Base-by-base conservation (phyloP, 1,284 basidiomycete genomes). In the Veloporphyrellus conicus region DNA sequence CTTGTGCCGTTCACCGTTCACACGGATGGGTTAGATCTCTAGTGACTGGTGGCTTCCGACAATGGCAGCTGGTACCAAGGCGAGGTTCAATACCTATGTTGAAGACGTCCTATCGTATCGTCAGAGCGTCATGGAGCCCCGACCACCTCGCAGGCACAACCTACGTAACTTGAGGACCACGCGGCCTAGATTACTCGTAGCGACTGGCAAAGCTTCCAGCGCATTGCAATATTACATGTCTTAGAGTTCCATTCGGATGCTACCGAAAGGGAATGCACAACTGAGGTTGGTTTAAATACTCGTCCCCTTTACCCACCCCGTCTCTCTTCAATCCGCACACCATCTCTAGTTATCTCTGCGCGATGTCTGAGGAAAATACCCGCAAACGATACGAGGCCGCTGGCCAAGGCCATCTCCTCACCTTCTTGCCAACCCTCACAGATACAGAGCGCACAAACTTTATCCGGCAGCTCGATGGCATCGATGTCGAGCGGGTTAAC, bases 401-500 rank as follows among this genome's bases (percentile, higher is more conserved):
- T 32, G 86, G 82, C 48, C 95, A 99, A 74, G 82, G 69, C 48
- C 94, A 99, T 65, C 80, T 98, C 62, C 81, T 98, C 67, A 74
- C 82, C 31, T 96, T 94, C 76, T 97, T 85, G 85, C 74, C 84
- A 53, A 71, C 76, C 44, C 84, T 98, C 52, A 71, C 81, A 38
- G 69, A 80, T 7, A 48, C 73, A 7, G 84, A 95, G 61, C 89
- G 85, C 60, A 64, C 68, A 8, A 60, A 76, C 12, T 78, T 99
- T 40, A 68, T 80, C 46, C 62, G 70, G 34, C 95, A 98, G 71
- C 86, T 98, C 59, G 75, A 81, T 35, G 70, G 74, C 11, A 85
- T 99, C 64, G 87, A 99, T 67, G 86, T 96, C 54, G 78, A 85
- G 53, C 89, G 93, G 58, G 90, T 99, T 54, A 98, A 98, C 74